Evolutionary conservation across 768 basidiomycete species (phyloP).

Genomic region (Boletus rubropictus): DNA sequence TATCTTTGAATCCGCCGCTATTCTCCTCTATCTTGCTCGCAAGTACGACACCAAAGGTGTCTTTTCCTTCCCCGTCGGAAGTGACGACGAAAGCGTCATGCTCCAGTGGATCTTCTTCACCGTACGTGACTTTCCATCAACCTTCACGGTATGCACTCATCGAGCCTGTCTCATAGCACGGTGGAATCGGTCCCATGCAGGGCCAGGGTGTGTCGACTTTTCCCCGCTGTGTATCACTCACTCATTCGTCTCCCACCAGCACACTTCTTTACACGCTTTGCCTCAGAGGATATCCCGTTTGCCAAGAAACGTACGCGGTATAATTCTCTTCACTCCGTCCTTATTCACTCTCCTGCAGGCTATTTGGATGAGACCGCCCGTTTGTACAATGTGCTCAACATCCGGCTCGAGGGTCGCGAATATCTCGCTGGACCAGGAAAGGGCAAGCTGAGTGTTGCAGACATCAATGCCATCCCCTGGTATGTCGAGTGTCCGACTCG

Average conservation of each 20-base stretch:
- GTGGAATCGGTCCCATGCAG: slow-evolving; percentile 85
- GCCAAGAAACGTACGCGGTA: slow-evolving; percentile 51
- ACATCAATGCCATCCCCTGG: slow-evolving; percentile 67
- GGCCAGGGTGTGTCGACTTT: slow-evolving; percentile 43
- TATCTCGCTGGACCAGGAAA: slow-evolving; percentile 73
- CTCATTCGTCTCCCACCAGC: slow-evolving; percentile 33
- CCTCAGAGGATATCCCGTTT: slow-evolving; percentile 64
- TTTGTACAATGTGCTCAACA: slow-evolving; percentile 78
- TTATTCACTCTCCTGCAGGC: slow-evolving; percentile 37
- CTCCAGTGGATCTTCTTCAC: slow-evolving; percentile 87
- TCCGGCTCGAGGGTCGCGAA: slow-evolving; percentile 66
- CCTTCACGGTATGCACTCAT: not conserved
- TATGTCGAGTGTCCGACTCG: slow-evolving; percentile 20
- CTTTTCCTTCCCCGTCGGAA: slow-evolving; percentile 60
- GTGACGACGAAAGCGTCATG: slow-evolving; percentile 61
- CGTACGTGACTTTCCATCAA: slow-evolving; percentile 31
- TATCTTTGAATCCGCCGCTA: slow-evolving; percentile 77
- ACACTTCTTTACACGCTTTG: slow-evolving; percentile 62
- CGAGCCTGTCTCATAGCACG: slow-evolving; percentile 44
- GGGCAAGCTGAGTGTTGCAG: slow-evolving; percentile 67
- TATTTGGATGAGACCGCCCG: slow-evolving; percentile 79
- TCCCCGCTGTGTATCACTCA: slow-evolving; percentile 2
- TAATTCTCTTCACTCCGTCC: not conserved
- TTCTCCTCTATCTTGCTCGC: slow-evolving; percentile 76
- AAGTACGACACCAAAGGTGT: slow-evolving; percentile 74